Evolutionary conservation across 2,329 filamentous ascomycete genomes (phyloP).

Genomic region (Aspergillus ruber): DNA sequence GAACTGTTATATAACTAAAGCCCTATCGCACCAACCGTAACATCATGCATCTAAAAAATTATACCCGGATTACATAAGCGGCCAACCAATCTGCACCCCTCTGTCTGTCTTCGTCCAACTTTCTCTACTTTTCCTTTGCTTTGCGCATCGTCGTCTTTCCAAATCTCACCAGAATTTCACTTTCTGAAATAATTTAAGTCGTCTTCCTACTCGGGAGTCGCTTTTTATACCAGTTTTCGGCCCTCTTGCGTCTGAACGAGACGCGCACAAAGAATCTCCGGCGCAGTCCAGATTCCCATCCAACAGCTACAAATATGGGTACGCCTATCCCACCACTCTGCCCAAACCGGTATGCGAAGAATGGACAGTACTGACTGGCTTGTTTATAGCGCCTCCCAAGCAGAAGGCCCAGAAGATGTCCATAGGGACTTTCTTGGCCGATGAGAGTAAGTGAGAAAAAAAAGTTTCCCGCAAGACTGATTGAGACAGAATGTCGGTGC

Average conservation of each 20-base stretch:
- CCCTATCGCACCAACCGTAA: too few species aligned
- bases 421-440: conserved; percentile 89
- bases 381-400: conserved; percentile 72
- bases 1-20: too few species aligned
- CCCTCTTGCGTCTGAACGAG: conserved; percentile 20
- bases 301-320: conserved; percentile 56
- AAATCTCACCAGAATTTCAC: conserved; percentile 11
- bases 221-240: conserved; percentile 14
- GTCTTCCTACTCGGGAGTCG: conserved; percentile 15
- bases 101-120: too few species aligned
- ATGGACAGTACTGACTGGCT: conserved; percentile 36
- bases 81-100: too few species aligned
- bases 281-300: conserved; percentile 32
- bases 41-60: too few species aligned
- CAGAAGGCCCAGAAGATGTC: conserved; percentile 95
- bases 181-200: conserved; percentile 7
- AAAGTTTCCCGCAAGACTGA: conserved; percentile 1
- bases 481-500: conserved; percentile 15
- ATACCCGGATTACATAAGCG: too few species aligned
- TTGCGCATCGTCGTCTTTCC: conserved; percentile 7
- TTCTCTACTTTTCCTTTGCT: neutral
- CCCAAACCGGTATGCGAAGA: neutral
- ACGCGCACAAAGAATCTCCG: conserved; percentile 32
- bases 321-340: conserved; percentile 20
- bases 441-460: conserved; percentile 64